Evolutionary conservation across 768 basidiomycete genomes (phyloP), one percentile per base, ranked within the genome.

Genomic region (Termitomyces eurrhizus): DNA sequence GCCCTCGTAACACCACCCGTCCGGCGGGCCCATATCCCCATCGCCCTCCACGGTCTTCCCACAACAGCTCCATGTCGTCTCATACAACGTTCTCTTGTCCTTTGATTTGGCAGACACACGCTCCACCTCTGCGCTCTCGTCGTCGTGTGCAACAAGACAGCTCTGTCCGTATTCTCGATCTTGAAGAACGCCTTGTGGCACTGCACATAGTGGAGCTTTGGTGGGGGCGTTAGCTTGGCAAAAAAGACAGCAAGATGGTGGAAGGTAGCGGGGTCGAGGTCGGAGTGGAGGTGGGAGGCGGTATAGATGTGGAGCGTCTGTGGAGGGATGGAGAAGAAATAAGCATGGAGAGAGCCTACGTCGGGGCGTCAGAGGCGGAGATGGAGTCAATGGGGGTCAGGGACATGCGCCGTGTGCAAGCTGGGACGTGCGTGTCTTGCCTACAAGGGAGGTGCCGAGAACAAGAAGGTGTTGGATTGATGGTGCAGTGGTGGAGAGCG

Each of bases 231-330:
- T 49, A 92, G 83, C 2, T 78, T 67, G 7, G 80, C 70, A 69
- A 90, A 90, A 72, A 92, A 92, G 0, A 74, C 49, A 2, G 81
- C 74, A 6, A 92, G 75, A 18, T 78, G 71, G 18, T 77, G 65
- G 6, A 89, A 74, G 0, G 77, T 77, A 24, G 70, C 64, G 2
- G 72, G 66, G 11, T 29, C 29, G 29, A 29, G 29, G 29, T 29
- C 29, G 29, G 29, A 29, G 29, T 29, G 29, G 29, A 29, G 24
- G 4, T 2, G 24, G 0, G 4, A 13, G 24, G 26, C 1, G 4
- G 45, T 46, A 24, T 46, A 46, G 13, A 24, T 4, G 12, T 46
- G 45, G 12, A 46, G 45, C 0, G 45, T 46, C 5, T 46, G 12
- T 0, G 45, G 24, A 0, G 45, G 45, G 13, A 46, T 46, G 0